Evolutionary conservation across 768 basidiomycete species (phyloP).

Genomic region (Naganishia vaughanmartiniae): DNA sequence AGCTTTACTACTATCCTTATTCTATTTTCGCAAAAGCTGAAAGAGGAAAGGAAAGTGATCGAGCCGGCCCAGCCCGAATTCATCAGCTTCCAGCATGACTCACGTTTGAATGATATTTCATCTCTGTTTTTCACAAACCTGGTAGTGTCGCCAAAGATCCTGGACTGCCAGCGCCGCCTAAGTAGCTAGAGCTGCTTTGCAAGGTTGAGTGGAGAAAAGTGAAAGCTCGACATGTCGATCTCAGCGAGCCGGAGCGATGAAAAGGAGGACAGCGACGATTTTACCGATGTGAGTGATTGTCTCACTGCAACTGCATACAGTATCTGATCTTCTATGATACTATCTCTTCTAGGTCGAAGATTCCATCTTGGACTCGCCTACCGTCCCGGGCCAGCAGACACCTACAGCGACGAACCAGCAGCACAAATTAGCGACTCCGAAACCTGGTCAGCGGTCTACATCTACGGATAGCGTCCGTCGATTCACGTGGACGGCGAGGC

Average conservation of each 20-base stretch:
- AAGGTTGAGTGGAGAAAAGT: background rate
- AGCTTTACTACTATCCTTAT: too few relatives aligned
- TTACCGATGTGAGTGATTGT: constrained; percentile 8
- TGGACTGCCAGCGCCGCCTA: too few relatives aligned
- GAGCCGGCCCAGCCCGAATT: background rate
- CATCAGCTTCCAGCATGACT: background rate
- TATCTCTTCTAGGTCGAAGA: constrained; percentile 1
- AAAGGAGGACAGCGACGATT: constrained; percentile 7
- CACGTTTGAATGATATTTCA: too few relatives aligned
- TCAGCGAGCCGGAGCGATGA: background rate
- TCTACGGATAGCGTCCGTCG: constrained; percentile 11
- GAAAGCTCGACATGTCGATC: background rate
- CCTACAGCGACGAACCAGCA: background rate
- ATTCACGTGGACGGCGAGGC: background rate
- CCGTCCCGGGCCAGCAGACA: constrained; percentile 2
- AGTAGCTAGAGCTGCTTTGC: background rate
- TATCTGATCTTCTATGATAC: background rate
- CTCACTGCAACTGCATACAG: too few relatives aligned
- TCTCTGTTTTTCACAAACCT: too few relatives aligned
- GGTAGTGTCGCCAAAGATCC: too few relatives aligned
- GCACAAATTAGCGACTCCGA: background rate
- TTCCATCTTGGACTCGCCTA: background rate
- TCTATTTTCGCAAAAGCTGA: too few relatives aligned
- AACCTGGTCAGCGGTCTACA: background rate
- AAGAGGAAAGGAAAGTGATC: background rate